A percentile compares a stretch with the other conserved stretches of the same genome.
These are phyloP conservation scores for Apiospora kogelbergensis DNA, from an alignment of 2,329 filamentous ascomycete species.

Conservation along the genomic window DNA sequence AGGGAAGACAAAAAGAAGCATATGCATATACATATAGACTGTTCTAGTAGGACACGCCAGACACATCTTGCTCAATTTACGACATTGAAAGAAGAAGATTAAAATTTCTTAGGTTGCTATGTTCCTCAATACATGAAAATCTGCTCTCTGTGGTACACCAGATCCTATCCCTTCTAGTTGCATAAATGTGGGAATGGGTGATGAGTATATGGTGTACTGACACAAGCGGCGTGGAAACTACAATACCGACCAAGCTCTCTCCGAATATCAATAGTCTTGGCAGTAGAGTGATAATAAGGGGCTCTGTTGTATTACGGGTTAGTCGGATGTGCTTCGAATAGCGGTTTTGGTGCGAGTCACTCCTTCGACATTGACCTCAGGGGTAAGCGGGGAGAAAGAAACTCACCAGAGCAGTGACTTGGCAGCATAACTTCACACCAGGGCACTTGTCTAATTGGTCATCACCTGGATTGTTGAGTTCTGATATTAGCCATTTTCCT, in stretches of 20 bases:
- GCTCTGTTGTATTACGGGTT: slow-evolving; percentile 20
- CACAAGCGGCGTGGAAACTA: background rate
- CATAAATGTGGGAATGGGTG: background rate
- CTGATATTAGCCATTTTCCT: background rate
- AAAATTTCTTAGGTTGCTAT: background rate
- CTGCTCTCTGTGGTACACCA: background rate
- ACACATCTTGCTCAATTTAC: background rate
- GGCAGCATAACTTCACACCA: slow-evolving; percentile 32
- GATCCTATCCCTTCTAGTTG: no score
- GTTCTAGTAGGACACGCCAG: background rate
- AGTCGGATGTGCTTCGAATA: background rate
- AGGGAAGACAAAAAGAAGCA: background rate
- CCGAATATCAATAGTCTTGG: slow-evolving; percentile 19
- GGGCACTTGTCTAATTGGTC: slow-evolving; percentile 23
- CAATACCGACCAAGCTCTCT: background rate
- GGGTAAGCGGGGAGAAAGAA: background rate
- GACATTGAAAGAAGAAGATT: background rate
- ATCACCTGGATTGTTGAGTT: slow-evolving; percentile 19
- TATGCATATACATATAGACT: background rate
- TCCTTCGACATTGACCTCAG: no score
- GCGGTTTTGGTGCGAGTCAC: background rate
- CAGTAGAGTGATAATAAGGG: slow-evolving; percentile 32
- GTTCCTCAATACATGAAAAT: background rate
- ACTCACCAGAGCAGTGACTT: slow-evolving; percentile 32
- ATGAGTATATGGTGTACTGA: background rate